Evolutionary conservation across 2,329 filamentous ascomycete species (phyloP).

Genomic region (Paramyrothecium sp.): DNA sequence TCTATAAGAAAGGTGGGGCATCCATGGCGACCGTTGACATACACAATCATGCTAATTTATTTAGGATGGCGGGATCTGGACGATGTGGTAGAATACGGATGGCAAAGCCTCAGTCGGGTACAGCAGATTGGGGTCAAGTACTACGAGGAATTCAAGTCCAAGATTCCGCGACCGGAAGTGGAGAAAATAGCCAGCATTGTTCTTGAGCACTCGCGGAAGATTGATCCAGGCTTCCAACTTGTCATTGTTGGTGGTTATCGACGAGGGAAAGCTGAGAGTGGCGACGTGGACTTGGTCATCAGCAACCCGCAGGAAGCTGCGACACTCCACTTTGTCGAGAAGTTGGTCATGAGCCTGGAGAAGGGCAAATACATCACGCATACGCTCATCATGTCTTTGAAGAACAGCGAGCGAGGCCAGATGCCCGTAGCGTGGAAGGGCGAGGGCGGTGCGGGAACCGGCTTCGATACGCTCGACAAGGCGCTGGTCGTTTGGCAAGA

Average conservation of each 20-base stretch:
- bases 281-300: conserved; percentile 85
- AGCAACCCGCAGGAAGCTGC: conserved; percentile 70
- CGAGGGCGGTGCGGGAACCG: conserved; percentile 40
- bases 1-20: conserved; percentile 63
- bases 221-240: conserved; percentile 56
- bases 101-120: conserved; percentile 70
- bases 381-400: conserved; percentile 68
- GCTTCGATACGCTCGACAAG: conserved; percentile 89
- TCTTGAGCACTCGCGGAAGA: conserved; percentile 61
- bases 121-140: conserved; percentile 95
- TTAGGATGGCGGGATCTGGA: conserved; percentile 77
- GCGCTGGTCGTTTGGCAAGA: conserved; percentile 87
- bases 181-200: conserved; percentile 66
- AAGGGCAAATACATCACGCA: conserved; percentile 73
- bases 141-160: conserved; percentile 77
- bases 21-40: neutral
- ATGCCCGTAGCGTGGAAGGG: conserved; percentile 53
- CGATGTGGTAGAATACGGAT: conserved; percentile 81
- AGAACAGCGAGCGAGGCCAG: conserved; percentile 72
- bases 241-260: conserved; percentile 78
- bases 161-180: conserved; percentile 72
- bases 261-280: conserved; percentile 68
- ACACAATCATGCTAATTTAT: neutral
- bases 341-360: conserved; percentile 72
- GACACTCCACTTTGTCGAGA: conserved; percentile 68